These are phyloP conservation scores for Strombidium stylifer DNA, from an alignment of 73 alveolate genomes.

Conservation along the genomic window DNA sequence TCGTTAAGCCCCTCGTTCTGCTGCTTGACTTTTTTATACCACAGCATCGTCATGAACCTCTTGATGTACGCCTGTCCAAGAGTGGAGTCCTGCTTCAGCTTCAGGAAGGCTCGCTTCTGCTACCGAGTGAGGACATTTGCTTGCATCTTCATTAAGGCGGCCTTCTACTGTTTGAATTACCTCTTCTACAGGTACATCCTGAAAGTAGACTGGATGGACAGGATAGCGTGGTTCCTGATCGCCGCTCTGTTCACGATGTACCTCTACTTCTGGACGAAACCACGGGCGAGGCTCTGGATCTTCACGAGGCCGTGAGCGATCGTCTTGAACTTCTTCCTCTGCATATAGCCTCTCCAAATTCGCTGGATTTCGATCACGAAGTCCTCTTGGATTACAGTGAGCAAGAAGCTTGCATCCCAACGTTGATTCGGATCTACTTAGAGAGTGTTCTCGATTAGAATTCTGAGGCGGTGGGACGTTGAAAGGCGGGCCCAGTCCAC, in stretches of 20 bases:
- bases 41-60: slow-evolving; percentile 56
- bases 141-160: slow-evolving; percentile 42
- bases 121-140: slow-evolving; percentile 64
- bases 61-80: slow-evolving; percentile 50
- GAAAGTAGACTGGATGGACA: slow-evolving; percentile 34
- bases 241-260: slow-evolving; percentile 24
- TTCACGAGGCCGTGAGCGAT: slow-evolving; percentile 50
- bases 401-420: slow-evolving; percentile 69
- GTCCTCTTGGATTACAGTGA: slow-evolving; percentile 54
- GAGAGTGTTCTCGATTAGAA: slow-evolving; percentile 50
- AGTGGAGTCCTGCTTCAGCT: slow-evolving; percentile 36
- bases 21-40: slow-evolving; percentile 45
- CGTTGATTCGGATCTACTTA: slow-evolving; percentile 64
- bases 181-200: slow-evolving; percentile 27
- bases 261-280: slow-evolving; percentile 45
- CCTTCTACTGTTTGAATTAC: slow-evolving; percentile 18
- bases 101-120: slow-evolving; percentile 46
- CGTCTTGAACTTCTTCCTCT: slow-evolving; percentile 50
- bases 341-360: slow-evolving; percentile 59
- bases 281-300: slow-evolving; percentile 55
- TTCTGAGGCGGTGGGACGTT: slow-evolving; percentile 49
- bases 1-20: slow-evolving; percentile 36
- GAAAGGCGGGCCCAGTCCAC: slow-evolving; percentile 54
- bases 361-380: slow-evolving; percentile 60
- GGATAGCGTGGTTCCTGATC: slow-evolving; percentile 50